Base-by-base conservation (phyloP, 371 early-diverging fungal species). In the Rhizopus sp. region DNA sequence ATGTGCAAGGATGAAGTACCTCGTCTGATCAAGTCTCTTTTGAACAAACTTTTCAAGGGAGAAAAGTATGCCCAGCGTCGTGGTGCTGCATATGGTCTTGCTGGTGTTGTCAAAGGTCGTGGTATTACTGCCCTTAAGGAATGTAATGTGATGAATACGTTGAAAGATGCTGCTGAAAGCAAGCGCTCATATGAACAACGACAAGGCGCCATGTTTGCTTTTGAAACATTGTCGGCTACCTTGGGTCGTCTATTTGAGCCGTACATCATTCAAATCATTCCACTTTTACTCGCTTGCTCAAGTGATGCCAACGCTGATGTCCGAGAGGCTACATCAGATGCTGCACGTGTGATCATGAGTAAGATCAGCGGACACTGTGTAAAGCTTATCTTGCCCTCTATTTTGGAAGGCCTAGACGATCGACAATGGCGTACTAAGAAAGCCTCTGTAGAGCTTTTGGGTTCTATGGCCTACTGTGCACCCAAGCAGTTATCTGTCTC, bases 201-300 rank as follows among this genome's bases (percentile, higher is more conserved):
- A 32, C 93, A 98, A 75, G 99, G 99, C 60, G 94, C 98, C 12
- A 68, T 97, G 60, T 89, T 98, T 76, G 95, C 93, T 0, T 92
- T 93, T 51, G 98, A 97, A 73, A 91, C 93, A 2, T 73, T 98
- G 35, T 88, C 95, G 0, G 82, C 78, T 49, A 81, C 87, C 7
- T 70, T 98, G 42, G 96, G 96, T 12, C 89, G 97, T 50, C 76
- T 95, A 62, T 98, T 97, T 69, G 99, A 98, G 66, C 99, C 99
- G 12, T 97, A 96, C 63, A 88, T 96, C 40, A 91, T 95, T 57
- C 93, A 97, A 69, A 88, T 95, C 55, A 67, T 96, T 49, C 98
- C 98, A 7, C 67, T 88, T 34, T 80, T 98, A 56, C 82, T 98
- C 9, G 79, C 83, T 2, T 88, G 93, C 66, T 98, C 92, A 63